Percentiles rank a stretch among this genome's conserved stretches.
Conservation (phyloP, 2,329 filamentous ascomycete species). For the Thelonectria olida region DNA sequence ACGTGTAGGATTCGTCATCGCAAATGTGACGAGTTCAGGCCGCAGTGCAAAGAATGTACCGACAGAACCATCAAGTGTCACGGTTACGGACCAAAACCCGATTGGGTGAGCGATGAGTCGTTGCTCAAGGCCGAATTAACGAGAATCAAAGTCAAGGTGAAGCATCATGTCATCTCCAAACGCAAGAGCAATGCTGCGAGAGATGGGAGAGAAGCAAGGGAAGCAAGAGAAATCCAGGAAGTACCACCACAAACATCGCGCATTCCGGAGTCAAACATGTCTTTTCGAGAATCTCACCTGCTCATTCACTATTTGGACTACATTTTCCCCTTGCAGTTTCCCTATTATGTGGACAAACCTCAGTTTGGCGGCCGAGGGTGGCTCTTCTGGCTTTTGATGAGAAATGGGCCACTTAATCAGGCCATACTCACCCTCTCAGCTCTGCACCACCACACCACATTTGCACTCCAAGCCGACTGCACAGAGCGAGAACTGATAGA, state of each 20-base stretch:
- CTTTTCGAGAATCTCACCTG: slow-evolving; percentile 34
- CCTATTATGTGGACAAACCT: slow-evolving; percentile 34
- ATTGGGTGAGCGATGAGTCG: not conserved
- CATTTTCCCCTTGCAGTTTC: slow-evolving; percentile 37
- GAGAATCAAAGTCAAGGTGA: not conserved
- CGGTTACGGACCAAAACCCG: not conserved
- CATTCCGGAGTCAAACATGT: not conserved
- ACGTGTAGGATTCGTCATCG: not conserved
- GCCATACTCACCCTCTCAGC: slow-evolving; percentile 37
- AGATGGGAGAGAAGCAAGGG: not conserved
- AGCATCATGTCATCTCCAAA: not conserved
- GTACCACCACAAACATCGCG: not conserved
- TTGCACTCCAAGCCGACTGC: slow-evolving; percentile 9
- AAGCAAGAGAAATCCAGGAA: not conserved
- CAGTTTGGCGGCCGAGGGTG: slow-evolving; percentile 32
- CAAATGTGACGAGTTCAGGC: not conserved
- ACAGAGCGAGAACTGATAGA: slow-evolving; percentile 28
- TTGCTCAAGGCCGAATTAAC: not conserved
- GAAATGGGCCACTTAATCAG: slow-evolving; percentile 32
- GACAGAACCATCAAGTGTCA: not conserved
- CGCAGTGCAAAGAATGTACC: not conserved
- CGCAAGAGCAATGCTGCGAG: not conserved
- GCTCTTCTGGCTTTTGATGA: slow-evolving; percentile 36
- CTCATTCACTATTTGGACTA: slow-evolving; percentile 37
- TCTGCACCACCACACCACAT: slow-evolving; percentile 30